These are phyloP conservation scores for Globisporangium canariense DNA, from an alignment of 352 stramenopile genomes.

Conservation along the genomic window DNA sequence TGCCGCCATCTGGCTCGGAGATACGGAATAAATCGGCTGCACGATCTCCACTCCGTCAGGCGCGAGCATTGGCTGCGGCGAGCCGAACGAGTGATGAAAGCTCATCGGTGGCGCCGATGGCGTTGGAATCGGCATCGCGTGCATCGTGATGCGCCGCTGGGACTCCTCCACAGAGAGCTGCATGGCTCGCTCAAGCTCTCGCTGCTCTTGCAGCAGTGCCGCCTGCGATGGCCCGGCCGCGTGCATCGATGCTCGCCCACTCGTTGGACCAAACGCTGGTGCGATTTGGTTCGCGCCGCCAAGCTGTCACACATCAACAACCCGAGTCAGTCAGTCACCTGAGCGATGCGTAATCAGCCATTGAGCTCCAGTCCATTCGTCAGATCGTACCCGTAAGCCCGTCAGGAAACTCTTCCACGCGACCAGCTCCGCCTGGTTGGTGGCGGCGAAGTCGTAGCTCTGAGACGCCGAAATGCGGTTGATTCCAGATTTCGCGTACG, in stretches of 20 bases:
- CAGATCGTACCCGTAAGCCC: constrained; percentile 35
- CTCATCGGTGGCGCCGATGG: constrained; percentile 37
- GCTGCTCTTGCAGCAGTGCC: constrained; percentile 45
- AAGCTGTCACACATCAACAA: constrained; percentile 11
- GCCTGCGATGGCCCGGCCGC: constrained; percentile 7
- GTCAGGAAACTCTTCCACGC: constrained; percentile 74
- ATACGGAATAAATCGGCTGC: constrained; percentile 32
- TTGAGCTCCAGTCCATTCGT: background rate
- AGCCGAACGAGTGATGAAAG: constrained; percentile 20
- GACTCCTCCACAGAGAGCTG: constrained; percentile 58
- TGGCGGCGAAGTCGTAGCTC: constrained; percentile 59
- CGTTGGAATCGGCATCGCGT: constrained; percentile 3
- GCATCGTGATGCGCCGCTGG: constrained; percentile 18
- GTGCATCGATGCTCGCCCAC: constrained; percentile 5
- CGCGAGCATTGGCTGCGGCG: constrained; percentile 44
- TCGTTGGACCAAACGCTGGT: constrained; percentile 19
- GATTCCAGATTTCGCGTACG: constrained; percentile 57
- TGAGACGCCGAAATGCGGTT: constrained; percentile 61
- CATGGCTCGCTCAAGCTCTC: constrained; percentile 52
- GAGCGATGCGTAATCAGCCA: background rate
- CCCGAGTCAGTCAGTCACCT: background rate
- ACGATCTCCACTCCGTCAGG: constrained; percentile 80
- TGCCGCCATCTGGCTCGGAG: background rate
- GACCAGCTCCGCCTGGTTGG: constrained; percentile 50
- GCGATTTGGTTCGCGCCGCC: constrained; percentile 24